Percentiles rank a stretch among this genome's conserved stretches.
Conservation (phyloP, 2,329 filamentous ascomycete genomes). For the Atkinsonella hypoxylon region DNA sequence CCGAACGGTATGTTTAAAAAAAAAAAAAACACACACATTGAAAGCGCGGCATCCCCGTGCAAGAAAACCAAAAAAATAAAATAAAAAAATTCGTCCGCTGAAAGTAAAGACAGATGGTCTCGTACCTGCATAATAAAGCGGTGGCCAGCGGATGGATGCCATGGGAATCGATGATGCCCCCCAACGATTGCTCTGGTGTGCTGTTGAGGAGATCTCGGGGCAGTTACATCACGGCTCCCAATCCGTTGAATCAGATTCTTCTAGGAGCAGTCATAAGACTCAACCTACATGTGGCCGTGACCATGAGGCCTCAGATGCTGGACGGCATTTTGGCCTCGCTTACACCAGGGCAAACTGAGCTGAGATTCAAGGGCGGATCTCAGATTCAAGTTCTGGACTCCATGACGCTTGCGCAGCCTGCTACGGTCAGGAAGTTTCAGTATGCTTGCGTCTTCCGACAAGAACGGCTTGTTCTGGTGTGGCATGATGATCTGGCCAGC, state of each 20-base stretch:
- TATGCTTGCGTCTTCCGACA: constrained; percentile 30
- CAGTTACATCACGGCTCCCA: constrained; percentile 29
- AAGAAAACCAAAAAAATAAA: no score
- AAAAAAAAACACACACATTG: no score
- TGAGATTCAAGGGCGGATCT: constrained; percentile 29
- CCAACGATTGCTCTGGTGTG: constrained; percentile 21
- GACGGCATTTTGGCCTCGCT: constrained; percentile 31
- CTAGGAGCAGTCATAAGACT: constrained; percentile 30
- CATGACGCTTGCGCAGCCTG: constrained; percentile 23
- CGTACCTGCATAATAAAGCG: constrained; percentile 18
- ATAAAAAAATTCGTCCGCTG: neutral
- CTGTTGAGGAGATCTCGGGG: constrained; percentile 27
- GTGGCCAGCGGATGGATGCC: constrained; percentile 20
- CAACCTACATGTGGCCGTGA: constrained; percentile 34
- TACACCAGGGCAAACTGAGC: constrained; percentile 27
- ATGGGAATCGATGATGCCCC: constrained; percentile 6
- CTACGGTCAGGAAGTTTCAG: constrained; percentile 29
- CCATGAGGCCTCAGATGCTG: constrained; percentile 35
- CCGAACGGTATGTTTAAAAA: constrained; percentile 17
- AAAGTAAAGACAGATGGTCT: constrained; percentile 16
- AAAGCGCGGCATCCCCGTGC: no score
- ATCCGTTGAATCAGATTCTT: constrained; percentile 24
- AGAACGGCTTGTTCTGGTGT: constrained; percentile 29
- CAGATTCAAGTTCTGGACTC: constrained; percentile 33
- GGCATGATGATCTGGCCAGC: constrained; percentile 28